Base-by-base conservation (phyloP, 225 moss, liverwort and hornwort species). In the Straminergon stramineum region DNA sequence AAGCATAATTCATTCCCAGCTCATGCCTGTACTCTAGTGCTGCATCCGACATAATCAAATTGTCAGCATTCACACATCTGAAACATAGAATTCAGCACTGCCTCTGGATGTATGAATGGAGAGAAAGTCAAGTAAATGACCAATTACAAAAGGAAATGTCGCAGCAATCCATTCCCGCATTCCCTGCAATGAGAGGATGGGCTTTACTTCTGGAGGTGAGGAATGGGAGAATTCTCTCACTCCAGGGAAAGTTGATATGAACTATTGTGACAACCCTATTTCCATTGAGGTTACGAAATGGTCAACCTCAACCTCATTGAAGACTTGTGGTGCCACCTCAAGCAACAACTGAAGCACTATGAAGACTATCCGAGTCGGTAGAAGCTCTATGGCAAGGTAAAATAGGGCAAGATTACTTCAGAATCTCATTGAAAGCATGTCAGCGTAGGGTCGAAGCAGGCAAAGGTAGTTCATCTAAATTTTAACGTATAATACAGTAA, bases 11-110 rank as follows among this genome's bases (percentile, higher is more conserved):
- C 99, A 99, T 99, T 57, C 99, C 99, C 45, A 99, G 93, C 64
- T 99, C 99, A 88, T 99, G 99, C 89, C 99, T 95, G 91, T 99
- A 99, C 76, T 96, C 96, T 48, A 99, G 91, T 89, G 91, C 96
- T 94, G 96, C 89, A 86, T 68, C 66, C 91, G 73, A 74, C 85
- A 43, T 85, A 32, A 82, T 76, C 67, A 64, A 77, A 41, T 65
- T 52, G 69, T 90, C 85, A 88, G 52, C 57, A 78, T 68, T 35
- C 79, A 34, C 64, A 89, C 31, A 84, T 79, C 73, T 86, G 73
- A 75, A 75, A 84, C 76, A 61, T 26, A 79, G 43, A 84, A 79
- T 75, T 85, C 83, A 85, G 75, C 75, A 87, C 61, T 85, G 37
- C 67, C 81, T 51, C 61, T 52, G 76, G 75, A 77, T 61, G 31